phyloP scores from a whole-genome alignment of 495 filamentous ascomycete species.

The Penicillium egyptiacum region DNA sequence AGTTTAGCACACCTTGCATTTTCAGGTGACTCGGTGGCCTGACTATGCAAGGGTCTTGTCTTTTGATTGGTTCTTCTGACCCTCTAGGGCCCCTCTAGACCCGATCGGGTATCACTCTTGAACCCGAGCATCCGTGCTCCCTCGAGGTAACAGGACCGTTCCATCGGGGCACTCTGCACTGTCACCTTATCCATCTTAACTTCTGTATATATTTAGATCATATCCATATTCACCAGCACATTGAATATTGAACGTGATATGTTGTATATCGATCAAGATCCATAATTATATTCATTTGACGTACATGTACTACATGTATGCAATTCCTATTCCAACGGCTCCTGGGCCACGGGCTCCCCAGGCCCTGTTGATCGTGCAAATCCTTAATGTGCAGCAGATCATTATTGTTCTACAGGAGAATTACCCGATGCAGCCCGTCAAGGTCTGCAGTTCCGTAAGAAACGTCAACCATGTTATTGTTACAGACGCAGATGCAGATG shows the following conservation, averaged over 20 bases:
- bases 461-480: slow-evolving; percentile 8
- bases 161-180: slow-evolving; percentile 35
- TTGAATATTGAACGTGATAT: too few relatives aligned
- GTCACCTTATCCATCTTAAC: slow-evolving; percentile 26
- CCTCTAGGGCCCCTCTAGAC: slow-evolving; percentile 16
- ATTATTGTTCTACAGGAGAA: neutral
- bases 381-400: slow-evolving; percentile 5
- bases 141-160: slow-evolving; percentile 20
- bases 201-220: neutral
- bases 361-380: slow-evolving; percentile 24
- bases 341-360: slow-evolving; percentile 2
- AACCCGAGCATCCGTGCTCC: slow-evolving; percentile 8
- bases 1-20: slow-evolving; percentile 46
- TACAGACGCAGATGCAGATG: slow-evolving; percentile 5
- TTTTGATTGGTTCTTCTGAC: slow-evolving; percentile 23
- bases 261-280: neutral
- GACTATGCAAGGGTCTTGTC: slow-evolving; percentile 31
- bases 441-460: slow-evolving; percentile 1
- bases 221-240: neutral
- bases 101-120: slow-evolving; percentile 11
- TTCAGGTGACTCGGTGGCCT: slow-evolving; percentile 35
- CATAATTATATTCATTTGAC: neutral
- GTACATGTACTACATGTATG: neutral
- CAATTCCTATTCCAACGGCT: slow-evolving; percentile 7
- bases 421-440: slow-evolving; percentile 9